phyloP scores from a whole-genome alignment of 2,329 filamentous ascomycete genomes.

The Cucurbitaria berberidis region DNA sequence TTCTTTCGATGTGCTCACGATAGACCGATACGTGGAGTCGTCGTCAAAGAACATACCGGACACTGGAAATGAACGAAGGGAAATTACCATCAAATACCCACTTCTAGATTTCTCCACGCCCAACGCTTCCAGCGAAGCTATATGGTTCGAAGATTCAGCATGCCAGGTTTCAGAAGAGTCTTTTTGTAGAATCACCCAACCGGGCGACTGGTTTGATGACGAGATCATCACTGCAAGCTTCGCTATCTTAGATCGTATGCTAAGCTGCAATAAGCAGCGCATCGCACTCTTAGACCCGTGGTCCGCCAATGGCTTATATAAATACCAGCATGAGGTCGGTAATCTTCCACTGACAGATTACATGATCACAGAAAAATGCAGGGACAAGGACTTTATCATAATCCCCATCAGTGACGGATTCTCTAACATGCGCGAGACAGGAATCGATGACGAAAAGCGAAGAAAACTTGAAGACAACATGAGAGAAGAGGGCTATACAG shows the following conservation, averaged over 20 bases:
- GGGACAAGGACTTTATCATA: neutral
- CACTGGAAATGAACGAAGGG: too few species aligned
- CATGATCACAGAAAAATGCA: neutral
- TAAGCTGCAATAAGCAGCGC: neutral
- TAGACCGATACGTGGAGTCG: too few species aligned
- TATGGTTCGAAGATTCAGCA: too few species aligned
- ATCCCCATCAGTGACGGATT: constrained; percentile 1
- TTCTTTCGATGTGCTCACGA: too few species aligned
- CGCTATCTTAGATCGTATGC: neutral
- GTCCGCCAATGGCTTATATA: neutral
- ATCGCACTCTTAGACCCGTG: neutral
- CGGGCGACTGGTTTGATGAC: neutral
- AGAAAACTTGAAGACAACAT: neutral
- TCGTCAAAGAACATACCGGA: too few species aligned
- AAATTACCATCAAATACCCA: too few species aligned
- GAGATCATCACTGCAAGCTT: neutral
- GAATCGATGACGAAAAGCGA: neutral
- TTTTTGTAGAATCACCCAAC: too few species aligned
- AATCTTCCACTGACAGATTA: neutral
- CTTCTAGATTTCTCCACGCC: too few species aligned
- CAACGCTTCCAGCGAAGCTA: too few species aligned
- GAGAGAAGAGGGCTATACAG: too few species aligned
- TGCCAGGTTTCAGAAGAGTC: too few species aligned
- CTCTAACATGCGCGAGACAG: neutral
- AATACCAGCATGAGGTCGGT: neutral